phyloP scores from a whole-genome alignment of 2,329 filamentous ascomycete genomes.

The Pseudogymnoascus sp. region DNA sequence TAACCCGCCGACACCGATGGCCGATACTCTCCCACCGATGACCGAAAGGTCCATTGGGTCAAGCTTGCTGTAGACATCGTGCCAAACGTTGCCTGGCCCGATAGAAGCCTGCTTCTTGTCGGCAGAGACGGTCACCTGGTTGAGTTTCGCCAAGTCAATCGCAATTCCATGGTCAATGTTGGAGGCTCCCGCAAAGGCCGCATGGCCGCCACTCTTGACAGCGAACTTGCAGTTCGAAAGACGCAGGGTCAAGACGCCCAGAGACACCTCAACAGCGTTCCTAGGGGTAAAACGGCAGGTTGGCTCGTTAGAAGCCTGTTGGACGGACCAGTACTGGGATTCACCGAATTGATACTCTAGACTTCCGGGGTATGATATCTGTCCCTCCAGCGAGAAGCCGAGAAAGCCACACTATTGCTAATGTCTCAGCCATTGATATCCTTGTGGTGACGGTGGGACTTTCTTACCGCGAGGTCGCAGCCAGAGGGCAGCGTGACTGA shows the following conservation, averaged over 20 bases:
- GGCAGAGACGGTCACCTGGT: slow-evolving; percentile 21
- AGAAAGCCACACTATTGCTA: slow-evolving; percentile 17
- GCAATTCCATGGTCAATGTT: slow-evolving; percentile 41
- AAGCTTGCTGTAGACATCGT: slow-evolving; percentile 31
- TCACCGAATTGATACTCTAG: slow-evolving; percentile 16
- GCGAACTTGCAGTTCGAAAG: slow-evolving; percentile 20
- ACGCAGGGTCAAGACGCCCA: slow-evolving; percentile 12
- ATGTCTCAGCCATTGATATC: background rate
- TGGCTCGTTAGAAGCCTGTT: slow-evolving; percentile 17
- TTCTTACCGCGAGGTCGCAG: slow-evolving; percentile 1
- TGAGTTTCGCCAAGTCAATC: slow-evolving; percentile 36
- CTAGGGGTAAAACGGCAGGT: slow-evolving; percentile 17
- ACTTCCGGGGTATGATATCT: slow-evolving; percentile 18
- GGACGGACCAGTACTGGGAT: slow-evolving; percentile 17
- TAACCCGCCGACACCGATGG: slow-evolving; percentile 20
- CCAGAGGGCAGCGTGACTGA: slow-evolving; percentile 5
- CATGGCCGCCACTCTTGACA: slow-evolving; percentile 23
- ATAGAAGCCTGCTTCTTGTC: slow-evolving; percentile 27
- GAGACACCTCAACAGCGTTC: slow-evolving; percentile 1
- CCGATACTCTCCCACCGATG: slow-evolving; percentile 31
- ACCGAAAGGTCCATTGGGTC: slow-evolving; percentile 28
- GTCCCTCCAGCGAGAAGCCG: slow-evolving; percentile 13
- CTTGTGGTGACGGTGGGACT: background rate
- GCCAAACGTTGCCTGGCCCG: slow-evolving; percentile 33
- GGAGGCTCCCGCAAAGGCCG: slow-evolving; percentile 35